Evolutionary conservation across 257 asterid genomes (phyloP), one percentile per base, ranked within the genome.

Genomic region (Solanum paucissectum): DNA sequence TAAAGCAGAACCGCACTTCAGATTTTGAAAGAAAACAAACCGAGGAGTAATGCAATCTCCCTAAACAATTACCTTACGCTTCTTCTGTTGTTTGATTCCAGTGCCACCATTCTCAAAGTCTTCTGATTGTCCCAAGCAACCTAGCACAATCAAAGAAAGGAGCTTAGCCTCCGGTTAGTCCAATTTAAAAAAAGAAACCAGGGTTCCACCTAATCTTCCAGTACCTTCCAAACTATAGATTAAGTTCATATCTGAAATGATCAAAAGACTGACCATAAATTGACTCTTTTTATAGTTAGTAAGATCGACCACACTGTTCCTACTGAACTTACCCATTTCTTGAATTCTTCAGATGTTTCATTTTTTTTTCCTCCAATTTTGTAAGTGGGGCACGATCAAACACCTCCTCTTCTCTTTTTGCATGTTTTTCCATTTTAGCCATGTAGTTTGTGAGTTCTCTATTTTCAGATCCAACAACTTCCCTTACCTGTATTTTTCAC

Each of bases 331-430:
- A 95, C 98, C 98, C 98, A 75, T 90, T 95, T 86, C 96, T 88
- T 71, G 98, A 92, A 89, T 93, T 97, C 89, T 87, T 92, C 87
- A 95, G 68, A 37, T 92, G 95, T 91, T 93, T 97, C 93, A 95
- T 88, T 91, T 91, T 89, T 93, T 89, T 90, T 89, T 92, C 95
- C 90, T 97, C 98, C 66, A 62, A 86, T 89, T 95, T 97, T 58
- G 95, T 92, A 68, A 95, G 89, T 60, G 98, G 98, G 58, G 98
- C 98, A 85, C 98, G 98, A 25, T 87, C 89, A 74, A 95, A 97
- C 4, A 36, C 92, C 4, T 95, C 98, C 89, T 97, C 99, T 86
- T 97, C 99, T 89, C 88, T 94, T 52, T 90, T 91, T 7, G 92
- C 94, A 81, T 98, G 98, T 34, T 93, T 90, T 88, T 95, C 98